Percentiles rank a stretch among this genome's conserved stretches.
phyloP scores from a whole-genome alignment of 306 rosid genomes.

The Cicer judaicum region DNA sequence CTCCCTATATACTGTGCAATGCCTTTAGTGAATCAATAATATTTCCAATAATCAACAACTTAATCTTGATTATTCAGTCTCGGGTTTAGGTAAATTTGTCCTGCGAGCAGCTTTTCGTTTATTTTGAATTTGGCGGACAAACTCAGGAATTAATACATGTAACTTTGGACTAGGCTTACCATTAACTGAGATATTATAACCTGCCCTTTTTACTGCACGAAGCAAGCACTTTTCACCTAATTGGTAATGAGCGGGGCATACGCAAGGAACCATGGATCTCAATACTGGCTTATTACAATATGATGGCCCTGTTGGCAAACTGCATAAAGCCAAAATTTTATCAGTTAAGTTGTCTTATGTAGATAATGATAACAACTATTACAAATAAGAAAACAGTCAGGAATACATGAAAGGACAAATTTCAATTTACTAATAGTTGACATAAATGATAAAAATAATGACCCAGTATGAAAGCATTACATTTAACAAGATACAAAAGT shows the following conservation, averaged over 20 bases:
- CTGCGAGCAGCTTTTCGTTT: conserved; percentile 50
- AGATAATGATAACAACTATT: conserved; percentile 10
- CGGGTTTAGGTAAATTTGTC: conserved; percentile 42
- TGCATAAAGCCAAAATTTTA: conserved; percentile 44
- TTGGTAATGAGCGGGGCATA: conserved; percentile 52
- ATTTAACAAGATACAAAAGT: conserved; percentile 9
- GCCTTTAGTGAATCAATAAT: conserved; percentile 45
- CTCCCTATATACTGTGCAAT: conserved; percentile 50
- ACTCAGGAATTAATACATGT: conserved; percentile 48
- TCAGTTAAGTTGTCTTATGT: conserved; percentile 39
- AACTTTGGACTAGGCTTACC: conserved; percentile 52
- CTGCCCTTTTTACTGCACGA: conserved; percentile 56
- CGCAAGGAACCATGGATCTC: conserved; percentile 54
- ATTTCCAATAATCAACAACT: conserved; percentile 38
- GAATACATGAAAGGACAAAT: neutral
- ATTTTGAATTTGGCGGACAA: conserved; percentile 54
- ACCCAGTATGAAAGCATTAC: conserved; percentile 28
- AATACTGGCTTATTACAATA: conserved; percentile 57
- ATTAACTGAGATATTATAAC: conserved; percentile 43
- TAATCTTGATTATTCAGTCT: conserved; percentile 41
- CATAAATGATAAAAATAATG: conserved; percentile 29
- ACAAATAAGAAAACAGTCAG: conserved; percentile 24
- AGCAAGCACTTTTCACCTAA: conserved; percentile 54
- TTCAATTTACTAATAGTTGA: neutral
- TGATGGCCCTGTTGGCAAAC: conserved; percentile 57